Conservation (phyloP, 2,329 filamentous ascomycete genomes). For the Lasiodiplodia citricola region DNA sequence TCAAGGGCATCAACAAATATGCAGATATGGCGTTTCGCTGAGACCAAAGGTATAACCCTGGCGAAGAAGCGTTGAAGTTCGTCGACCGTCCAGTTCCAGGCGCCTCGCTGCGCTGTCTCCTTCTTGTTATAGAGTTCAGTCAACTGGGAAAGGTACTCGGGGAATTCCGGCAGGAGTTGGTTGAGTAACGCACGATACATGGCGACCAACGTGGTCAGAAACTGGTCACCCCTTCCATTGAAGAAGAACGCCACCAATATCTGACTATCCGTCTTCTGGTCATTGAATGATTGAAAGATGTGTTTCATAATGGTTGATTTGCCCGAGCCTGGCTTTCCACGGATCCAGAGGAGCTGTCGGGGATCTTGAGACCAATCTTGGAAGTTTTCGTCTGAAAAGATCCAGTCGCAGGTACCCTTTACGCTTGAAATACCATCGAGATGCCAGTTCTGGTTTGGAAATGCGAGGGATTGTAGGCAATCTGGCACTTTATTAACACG, state of each 20-base stretch:
- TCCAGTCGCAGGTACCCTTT: background rate
- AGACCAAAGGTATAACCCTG: background rate
- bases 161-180: background rate
- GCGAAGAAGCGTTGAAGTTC: background rate
- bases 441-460: background rate
- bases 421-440: background rate
- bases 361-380: background rate
- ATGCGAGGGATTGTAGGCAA: background rate
- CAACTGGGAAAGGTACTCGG: background rate
- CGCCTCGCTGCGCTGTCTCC: no score
- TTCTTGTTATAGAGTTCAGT: no score
- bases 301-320: background rate
- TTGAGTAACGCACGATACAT: background rate
- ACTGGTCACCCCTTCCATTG: background rate
- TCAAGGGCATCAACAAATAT: background rate
- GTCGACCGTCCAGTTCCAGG: background rate
- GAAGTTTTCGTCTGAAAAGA: background rate
- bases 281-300: background rate
- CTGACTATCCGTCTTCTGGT: background rate
- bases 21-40: background rate
- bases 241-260: slow-evolving; percentile 2
- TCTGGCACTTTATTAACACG: accelerated
- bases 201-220: background rate
- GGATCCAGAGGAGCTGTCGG: background rate
- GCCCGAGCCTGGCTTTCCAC: background rate